phyloP scores from a whole-genome alignment of 2,329 filamentous ascomycete species.

The Fusarium anguioides region DNA sequence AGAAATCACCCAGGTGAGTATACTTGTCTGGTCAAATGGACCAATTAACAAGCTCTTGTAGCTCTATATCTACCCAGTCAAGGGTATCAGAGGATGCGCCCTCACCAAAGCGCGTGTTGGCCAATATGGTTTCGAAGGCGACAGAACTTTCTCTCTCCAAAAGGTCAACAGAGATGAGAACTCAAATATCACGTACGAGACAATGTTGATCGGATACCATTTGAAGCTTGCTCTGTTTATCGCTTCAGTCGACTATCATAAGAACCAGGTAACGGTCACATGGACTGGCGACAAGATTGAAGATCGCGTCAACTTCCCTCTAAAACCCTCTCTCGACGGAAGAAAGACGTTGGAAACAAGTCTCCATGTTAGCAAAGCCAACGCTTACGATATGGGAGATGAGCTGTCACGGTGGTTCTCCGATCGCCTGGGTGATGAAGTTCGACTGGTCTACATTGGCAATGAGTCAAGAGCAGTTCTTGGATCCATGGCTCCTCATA shows the following conservation, averaged over 20 bases:
- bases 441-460: conserved; percentile 36
- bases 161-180: conserved; percentile 19
- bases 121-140: conserved; percentile 33
- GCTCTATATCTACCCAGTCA: conserved; percentile 43
- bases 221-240: conserved; percentile 35
- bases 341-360: conserved; percentile 7
- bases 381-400: conserved; percentile 40
- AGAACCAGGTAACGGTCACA: not conserved
- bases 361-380: conserved; percentile 31
- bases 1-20: conserved; percentile 32
- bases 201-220: conserved; percentile 40
- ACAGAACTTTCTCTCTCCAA: conserved; percentile 41
- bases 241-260: conserved; percentile 15
- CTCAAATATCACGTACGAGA: conserved; percentile 14
- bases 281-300: not conserved
- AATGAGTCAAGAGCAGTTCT: conserved; percentile 38
- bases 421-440: conserved; percentile 30
- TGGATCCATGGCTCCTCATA: conserved; percentile 42
- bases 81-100: conserved; percentile 32
- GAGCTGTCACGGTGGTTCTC: conserved; percentile 35
- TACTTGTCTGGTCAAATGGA: rapidly evolving
- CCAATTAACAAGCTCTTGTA: not conserved
- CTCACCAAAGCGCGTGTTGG: conserved; percentile 22
- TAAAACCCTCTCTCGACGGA: conserved; percentile 6
- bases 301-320: conserved; percentile 26